Evolutionary conservation across 2,329 filamentous ascomycete genomes (phyloP).

Genomic region (Epichloe glyceriae): DNA sequence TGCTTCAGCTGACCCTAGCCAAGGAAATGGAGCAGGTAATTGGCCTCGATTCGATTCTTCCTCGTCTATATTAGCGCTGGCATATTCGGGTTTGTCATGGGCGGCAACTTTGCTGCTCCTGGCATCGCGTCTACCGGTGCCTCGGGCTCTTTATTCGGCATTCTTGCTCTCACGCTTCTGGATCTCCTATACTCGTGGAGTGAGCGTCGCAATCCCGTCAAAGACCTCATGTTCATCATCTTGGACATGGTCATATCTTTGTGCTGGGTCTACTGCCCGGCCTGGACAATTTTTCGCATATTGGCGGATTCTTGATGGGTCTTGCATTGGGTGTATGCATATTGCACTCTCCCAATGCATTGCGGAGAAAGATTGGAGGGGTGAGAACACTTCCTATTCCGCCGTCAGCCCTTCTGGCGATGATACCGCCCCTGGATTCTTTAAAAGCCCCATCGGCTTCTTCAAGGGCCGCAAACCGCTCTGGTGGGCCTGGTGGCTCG

Average conservation of each 20-base stretch:
- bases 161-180: slow-evolving; percentile 76
- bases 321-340: slow-evolving; percentile 76
- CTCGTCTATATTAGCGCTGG: slow-evolving; percentile 83
- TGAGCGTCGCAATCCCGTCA: slow-evolving; percentile 60
- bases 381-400: slow-evolving; percentile 51
- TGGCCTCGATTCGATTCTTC: slow-evolving; percentile 70
- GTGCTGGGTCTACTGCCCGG: slow-evolving; percentile 84
- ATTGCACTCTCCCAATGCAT: slow-evolving; percentile 71
- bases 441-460: slow-evolving; percentile 57
- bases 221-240: slow-evolving; percentile 77
- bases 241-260: slow-evolving; percentile 77
- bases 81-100: slow-evolving; percentile 91
- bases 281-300: slow-evolving; percentile 94
- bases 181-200: slow-evolving; percentile 91
- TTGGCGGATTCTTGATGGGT: slow-evolving; percentile 90
- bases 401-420: slow-evolving; percentile 43
- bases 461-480: slow-evolving; percentile 86
- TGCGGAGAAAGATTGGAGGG: slow-evolving; percentile 61
- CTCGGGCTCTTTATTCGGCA: slow-evolving; percentile 81
- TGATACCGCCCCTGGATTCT: slow-evolving; percentile 38
- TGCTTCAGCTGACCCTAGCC: slow-evolving; percentile 79
- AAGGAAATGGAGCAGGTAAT: slow-evolving; percentile 89
- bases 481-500: slow-evolving; percentile 97
- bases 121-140: slow-evolving; percentile 77
- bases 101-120: slow-evolving; percentile 80